Conservation (phyloP, 208 protist species). For the Trypanosoma platydactyli region DNA sequence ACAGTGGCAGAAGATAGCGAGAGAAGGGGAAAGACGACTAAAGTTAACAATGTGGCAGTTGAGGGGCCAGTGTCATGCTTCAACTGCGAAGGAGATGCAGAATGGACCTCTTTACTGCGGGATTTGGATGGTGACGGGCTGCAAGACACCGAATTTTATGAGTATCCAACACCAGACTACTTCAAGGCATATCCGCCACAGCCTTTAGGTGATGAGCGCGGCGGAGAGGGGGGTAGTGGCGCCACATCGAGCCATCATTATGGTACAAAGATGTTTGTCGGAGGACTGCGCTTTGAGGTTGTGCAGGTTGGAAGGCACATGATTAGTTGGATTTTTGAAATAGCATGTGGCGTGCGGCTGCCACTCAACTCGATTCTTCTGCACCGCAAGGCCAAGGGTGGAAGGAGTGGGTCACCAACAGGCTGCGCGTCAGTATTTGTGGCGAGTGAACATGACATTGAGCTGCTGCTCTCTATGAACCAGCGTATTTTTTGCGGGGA, state of each 20-base stretch:
- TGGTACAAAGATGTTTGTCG: conserved; percentile 81
- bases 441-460: conserved; percentile 43
- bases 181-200: conserved; percentile 39
- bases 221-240: conserved; percentile 6
- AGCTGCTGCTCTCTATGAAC: conserved; percentile 58
- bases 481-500: conserved; percentile 77
- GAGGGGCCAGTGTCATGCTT: conserved; percentile 11
- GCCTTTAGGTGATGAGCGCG: conserved; percentile 1
- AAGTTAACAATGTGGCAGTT: neutral
- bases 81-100: conserved; percentile 13
- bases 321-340: conserved; percentile 74
- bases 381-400: conserved; percentile 67
- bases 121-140: conserved; percentile 11
- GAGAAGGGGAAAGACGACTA: neutral
- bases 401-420: conserved; percentile 53
- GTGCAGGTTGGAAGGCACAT: conserved; percentile 66
- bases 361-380: conserved; percentile 61
- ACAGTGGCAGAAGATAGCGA: neutral
- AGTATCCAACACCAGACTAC: conserved; percentile 50
- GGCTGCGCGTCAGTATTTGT: conserved; percentile 83
- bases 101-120: conserved; percentile 19
- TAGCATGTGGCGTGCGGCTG: conserved; percentile 57
- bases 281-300: conserved; percentile 85
- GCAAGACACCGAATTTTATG: conserved; percentile 37
- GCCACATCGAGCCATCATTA: conserved; percentile 22